Percentiles rank a stretch among this genome's conserved stretches.
Conservation (phyloP, 257 asterid genomes). For the Rhazya stricta region DNA sequence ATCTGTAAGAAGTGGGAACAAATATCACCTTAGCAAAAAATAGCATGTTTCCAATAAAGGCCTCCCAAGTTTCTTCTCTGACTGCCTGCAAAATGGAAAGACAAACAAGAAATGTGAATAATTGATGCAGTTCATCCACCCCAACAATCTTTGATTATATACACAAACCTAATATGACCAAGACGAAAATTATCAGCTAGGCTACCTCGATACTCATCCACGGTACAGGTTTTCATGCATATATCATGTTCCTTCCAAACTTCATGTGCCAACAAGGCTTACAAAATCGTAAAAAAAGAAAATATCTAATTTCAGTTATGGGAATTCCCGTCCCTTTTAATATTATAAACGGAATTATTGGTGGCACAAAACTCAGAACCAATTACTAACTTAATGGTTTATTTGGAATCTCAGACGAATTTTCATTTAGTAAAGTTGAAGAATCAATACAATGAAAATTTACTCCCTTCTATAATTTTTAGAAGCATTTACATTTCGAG, state of each 20-base stretch:
- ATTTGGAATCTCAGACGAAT: neutral
- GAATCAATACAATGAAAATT: neutral
- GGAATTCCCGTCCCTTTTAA: neutral
- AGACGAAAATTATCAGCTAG: neutral
- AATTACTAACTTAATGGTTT: neutral
- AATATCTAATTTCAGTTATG: neutral
- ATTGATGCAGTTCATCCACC: neutral
- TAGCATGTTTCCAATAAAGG: conserved; percentile 51
- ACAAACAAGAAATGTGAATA: conserved; percentile 3
- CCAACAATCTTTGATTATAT: conserved; percentile 1
- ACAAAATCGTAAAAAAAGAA: neutral
- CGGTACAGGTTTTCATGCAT: neutral
- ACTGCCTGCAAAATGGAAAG: conserved; percentile 53
- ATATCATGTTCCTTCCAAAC: neutral
- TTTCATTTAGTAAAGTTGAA: too few species aligned
- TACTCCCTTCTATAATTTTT: neutral
- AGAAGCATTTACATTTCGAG: neutral
- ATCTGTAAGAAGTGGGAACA: conserved; percentile 14
- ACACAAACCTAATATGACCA: neutral
- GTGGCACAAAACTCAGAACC: neutral
- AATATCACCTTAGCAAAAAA: conserved; percentile 68
- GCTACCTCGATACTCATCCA: neutral
- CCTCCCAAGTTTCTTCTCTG: conserved; percentile 86
- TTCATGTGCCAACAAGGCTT: neutral
- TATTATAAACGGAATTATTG: neutral